Evolutionary conservation across 176 grass and related monocot genomes (phyloP).

Genomic region (Eleusine indica): DNA sequence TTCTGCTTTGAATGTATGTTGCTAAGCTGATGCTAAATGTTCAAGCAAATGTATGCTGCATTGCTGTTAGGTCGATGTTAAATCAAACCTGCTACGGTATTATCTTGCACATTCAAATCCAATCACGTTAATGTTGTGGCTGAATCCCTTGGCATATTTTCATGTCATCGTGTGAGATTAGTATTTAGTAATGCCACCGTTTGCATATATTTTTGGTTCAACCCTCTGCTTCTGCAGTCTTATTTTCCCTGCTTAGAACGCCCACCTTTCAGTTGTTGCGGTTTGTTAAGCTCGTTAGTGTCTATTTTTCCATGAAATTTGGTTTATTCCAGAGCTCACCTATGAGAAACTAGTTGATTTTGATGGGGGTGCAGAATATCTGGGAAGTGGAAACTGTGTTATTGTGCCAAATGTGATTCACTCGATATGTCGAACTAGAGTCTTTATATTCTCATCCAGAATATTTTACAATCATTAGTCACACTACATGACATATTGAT

Average conservation of each 20-base stretch:
- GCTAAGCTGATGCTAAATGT: neutral
- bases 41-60: neutral
- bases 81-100: neutral
- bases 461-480: neutral
- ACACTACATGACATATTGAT: neutral
- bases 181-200: neutral
- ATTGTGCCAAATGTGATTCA: neutral
- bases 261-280: neutral
- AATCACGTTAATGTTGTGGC: neutral
- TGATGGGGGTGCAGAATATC: neutral
- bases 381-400: neutral
- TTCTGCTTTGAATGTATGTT: neutral
- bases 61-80: neutral
- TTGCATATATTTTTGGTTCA: neutral
- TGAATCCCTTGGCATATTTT: neutral
- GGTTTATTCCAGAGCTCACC: neutral
- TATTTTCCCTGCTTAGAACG: neutral
- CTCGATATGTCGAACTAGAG: neutral
- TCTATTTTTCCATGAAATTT: neutral
- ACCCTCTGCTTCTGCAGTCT: neutral
- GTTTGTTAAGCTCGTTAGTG: neutral
- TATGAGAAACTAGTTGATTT: neutral
- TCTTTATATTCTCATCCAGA: neutral
- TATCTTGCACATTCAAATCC: neutral
- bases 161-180: neutral